phyloP scores from a whole-genome alignment of 306 rosid species.

The Lablab purpureus region DNA sequence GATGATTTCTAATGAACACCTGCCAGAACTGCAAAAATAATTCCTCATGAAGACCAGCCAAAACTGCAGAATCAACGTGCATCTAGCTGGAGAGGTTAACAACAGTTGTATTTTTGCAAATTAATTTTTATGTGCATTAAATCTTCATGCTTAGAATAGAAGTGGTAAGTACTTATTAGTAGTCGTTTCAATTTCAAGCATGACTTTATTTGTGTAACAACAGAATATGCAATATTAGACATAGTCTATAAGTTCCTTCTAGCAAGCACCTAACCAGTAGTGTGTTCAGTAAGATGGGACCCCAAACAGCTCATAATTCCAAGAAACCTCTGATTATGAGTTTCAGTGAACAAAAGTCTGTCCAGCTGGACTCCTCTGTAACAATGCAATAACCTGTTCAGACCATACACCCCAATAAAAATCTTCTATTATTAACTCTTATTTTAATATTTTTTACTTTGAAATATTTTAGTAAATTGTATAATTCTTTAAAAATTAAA shows the following conservation, averaged over 20 bases:
- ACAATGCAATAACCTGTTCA: conserved; percentile 28
- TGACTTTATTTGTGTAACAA: conserved; percentile 5
- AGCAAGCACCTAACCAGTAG: neutral
- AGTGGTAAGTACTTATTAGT: neutral
- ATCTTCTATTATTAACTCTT: neutral
- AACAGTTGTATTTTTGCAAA: neutral
- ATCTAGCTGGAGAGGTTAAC: neutral
- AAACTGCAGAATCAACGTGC: too few species aligned
- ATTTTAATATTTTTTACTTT: neutral
- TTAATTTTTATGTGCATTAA: neutral
- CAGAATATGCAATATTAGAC: neutral
- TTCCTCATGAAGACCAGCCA: too few species aligned
- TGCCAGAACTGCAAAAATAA: too few species aligned
- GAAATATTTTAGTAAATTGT: neutral
- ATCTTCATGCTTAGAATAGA: neutral
- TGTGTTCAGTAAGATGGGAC: conserved; percentile 43
- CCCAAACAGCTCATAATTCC: conserved; percentile 50
- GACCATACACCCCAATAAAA: neutral
- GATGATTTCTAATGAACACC: too few species aligned
- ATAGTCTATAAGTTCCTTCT: neutral
- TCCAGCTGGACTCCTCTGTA: conserved; percentile 35
- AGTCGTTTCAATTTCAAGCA: neutral
- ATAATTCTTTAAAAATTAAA: neutral
- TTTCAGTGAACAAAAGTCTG: conserved; percentile 54
- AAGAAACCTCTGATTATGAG: conserved; percentile 42